Evolutionary conservation across 2,329 filamentous ascomycete species (phyloP), one percentile per base, ranked within the genome.

Genomic region (Pyrenochaeta sp.): DNA sequence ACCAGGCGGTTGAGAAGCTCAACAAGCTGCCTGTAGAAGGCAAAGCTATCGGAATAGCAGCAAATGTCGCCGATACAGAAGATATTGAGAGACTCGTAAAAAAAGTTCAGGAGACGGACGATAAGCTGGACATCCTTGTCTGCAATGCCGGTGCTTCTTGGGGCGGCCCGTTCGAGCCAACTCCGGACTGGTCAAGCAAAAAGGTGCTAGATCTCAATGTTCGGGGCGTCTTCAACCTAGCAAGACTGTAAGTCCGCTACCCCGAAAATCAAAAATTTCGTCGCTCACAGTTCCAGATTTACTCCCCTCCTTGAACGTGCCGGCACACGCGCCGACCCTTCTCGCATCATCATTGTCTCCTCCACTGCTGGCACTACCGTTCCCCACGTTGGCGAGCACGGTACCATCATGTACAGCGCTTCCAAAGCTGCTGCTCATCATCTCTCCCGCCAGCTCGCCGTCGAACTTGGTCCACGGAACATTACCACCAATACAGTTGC

Each of bases 401-500:
- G 69, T 14, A 71, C 69, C 3, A 69, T 71, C 35, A 69, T 71
- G 61, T 74, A 74, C 55, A 67, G 66, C 15, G 62, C 67, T 28
- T 72, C 71, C 6, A 74, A 74, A 44, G 71, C 71, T 3, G 71
- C 71, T 6, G 70, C 63, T 13, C 65, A 71, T 37, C 71, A 73
- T 27, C 49, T 74, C 10, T 59, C 63, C 6, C 52, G 70, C n/a
- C 68, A 73, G 18, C 57, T 74, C 6, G 71, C 71, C 5, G 55
- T 74, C 14, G 71, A 73, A 35, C 61, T 73, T 1, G 71, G 68
- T 8, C 71, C 70, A 3, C 57, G 66, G 10, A 69, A 73, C 41
- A 70, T 74, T 37, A 71, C 67, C 2, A 67, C 61, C 21, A 74
- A 73, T 45, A 66, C 67, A 3, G 62, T 74, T 15, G 67, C 69